Evolutionary conservation across 495 filamentous ascomycete species (phyloP), one percentile per base, ranked within the genome.

Genomic region (Elasticomyces elasticus): DNA sequence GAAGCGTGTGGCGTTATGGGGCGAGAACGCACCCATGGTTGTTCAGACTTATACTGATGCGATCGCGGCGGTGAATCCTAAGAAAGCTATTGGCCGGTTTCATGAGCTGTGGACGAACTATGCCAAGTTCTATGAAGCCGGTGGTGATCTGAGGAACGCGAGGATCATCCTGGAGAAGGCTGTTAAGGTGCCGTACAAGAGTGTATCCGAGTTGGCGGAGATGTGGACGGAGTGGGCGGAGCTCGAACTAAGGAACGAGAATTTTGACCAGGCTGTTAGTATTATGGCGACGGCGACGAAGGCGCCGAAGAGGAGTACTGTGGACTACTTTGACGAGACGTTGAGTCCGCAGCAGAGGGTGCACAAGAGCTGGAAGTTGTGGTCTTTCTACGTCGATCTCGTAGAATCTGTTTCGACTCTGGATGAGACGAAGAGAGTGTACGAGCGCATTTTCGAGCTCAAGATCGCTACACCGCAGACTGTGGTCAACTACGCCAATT

Each of bases 211-310:
- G 67, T 78, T 97, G 31, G 94, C 94, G 38, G 92, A 97, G 60
- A 94, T 89, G 75, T 99, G 94, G 94, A 91, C 90, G 58, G 89
- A 95, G 72, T 97, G 89, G 89, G 90, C 92, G 11, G 91, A 97
- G 68, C 86, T 99, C 86, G 92, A 99, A 66, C 75, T 97, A 25
- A 85, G 94, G 24, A 86, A 85, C 55, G 89, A 99, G 62, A 92
- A 97, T 67, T 95, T 97, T 62, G 92, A 99, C 65, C 80, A 83
- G 56, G 94, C 92, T 12, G 85, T 96, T 51, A 81, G 83, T 51
- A 87, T 99, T 67, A 96, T 97, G 92, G 87, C 87, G 20, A 96
- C 95, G 67, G 92, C 92, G 12, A 91, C 90, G 12, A 89, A 94
- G 68, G 88, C 92, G 15, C 90, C 92, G 0, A 97, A 96, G 70